These are phyloP conservation scores for Earliella scabrosa DNA, from an alignment of 1,284 basidiomycete genomes.

Conservation along the genomic window DNA sequence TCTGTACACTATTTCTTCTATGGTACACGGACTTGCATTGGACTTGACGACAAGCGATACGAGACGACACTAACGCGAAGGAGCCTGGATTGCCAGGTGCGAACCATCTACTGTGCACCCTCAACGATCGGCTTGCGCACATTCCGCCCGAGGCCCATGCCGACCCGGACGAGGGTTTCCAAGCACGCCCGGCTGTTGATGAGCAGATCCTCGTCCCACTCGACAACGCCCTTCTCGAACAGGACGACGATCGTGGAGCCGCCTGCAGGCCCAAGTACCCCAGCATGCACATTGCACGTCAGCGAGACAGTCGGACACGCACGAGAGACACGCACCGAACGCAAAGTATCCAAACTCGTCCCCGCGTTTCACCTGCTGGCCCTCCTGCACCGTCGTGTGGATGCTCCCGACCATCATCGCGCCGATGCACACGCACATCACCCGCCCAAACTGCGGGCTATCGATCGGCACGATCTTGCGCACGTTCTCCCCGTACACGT, in stretches of 20 bases:
- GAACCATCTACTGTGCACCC: no score
- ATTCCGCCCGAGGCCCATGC: slow-evolving; percentile 76
- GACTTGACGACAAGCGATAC: no score
- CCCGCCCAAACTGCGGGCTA: slow-evolving; percentile 83
- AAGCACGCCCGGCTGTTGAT: slow-evolving; percentile 82
- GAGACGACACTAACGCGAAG: not conserved
- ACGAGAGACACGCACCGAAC: slow-evolving; percentile 70
- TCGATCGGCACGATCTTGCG: slow-evolving; percentile 91
- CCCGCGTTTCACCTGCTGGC: slow-evolving; percentile 78
- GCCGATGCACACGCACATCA: slow-evolving; percentile 89
- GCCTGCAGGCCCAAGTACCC: no score
- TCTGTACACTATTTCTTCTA: no score
- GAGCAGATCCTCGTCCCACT: slow-evolving; percentile 93
- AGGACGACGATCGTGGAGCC: slow-evolving; percentile 90
- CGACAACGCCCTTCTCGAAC: slow-evolving; percentile 81
- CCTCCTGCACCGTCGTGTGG: slow-evolving; percentile 83
- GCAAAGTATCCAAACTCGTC: slow-evolving; percentile 95
- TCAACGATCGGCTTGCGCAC: slow-evolving; percentile 19
- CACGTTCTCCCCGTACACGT: slow-evolving; percentile 95
- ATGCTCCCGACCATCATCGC: slow-evolving; percentile 97
- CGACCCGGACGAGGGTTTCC: slow-evolving; percentile 88
- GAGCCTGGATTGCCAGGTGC: not conserved
- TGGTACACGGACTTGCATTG: no score
- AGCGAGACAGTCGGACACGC: no score
- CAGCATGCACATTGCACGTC: no score